phyloP scores from a whole-genome alignment of 805 yeast genomes.

The Barnettozyma wickerhamii region DNA sequence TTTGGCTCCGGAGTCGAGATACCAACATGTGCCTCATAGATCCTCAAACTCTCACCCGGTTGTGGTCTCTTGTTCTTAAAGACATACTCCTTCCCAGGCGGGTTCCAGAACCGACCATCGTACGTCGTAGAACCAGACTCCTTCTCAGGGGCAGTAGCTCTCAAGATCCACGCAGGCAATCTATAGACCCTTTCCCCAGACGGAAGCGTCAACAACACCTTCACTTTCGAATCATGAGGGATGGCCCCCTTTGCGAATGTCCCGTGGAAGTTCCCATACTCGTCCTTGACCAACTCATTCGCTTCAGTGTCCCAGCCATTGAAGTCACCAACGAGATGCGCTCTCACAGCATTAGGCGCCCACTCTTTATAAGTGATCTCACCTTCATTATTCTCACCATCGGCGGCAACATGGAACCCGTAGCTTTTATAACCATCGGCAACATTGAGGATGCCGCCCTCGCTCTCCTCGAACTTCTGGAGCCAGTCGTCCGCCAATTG shows the following conservation, averaged over 20 bases:
- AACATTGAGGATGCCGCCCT: conserved; percentile 64
- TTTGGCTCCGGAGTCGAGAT: conserved; percentile 88
- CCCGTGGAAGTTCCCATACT: conserved; percentile 67
- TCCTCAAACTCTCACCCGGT: conserved; percentile 49
- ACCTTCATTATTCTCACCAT: too few species aligned
- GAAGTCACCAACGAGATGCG: conserved; percentile 87
- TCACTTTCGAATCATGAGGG: conserved; percentile 76
- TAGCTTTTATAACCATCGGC: conserved; percentile 71
- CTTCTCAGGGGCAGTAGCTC: conserved; percentile 74
- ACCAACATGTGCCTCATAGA: conserved; percentile 95
- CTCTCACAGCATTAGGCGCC: conserved; percentile 81
- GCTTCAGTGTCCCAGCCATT: conserved; percentile 68
- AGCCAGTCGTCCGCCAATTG: conserved; percentile 63
- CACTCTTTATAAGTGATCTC: conserved; percentile 72
- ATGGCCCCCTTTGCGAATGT: conserved; percentile 64
- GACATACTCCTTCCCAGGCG: conserved; percentile 35
- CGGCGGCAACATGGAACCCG: conserved; percentile 65
- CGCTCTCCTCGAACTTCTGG: conserved; percentile 46
- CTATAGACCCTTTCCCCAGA: conserved; percentile 72
- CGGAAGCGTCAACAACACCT: conserved; percentile 59
- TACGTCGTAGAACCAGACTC: conserved; percentile 47
- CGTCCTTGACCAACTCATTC: conserved; percentile 55
- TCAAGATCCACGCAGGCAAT: conserved; percentile 81
- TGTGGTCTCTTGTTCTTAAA: conserved; percentile 67
- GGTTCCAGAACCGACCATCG: conserved; percentile 95